These are phyloP conservation scores for Pseudoneurospora amorphoporcata DNA, from an alignment of 495 filamentous ascomycete genomes.

Conservation along the genomic window DNA sequence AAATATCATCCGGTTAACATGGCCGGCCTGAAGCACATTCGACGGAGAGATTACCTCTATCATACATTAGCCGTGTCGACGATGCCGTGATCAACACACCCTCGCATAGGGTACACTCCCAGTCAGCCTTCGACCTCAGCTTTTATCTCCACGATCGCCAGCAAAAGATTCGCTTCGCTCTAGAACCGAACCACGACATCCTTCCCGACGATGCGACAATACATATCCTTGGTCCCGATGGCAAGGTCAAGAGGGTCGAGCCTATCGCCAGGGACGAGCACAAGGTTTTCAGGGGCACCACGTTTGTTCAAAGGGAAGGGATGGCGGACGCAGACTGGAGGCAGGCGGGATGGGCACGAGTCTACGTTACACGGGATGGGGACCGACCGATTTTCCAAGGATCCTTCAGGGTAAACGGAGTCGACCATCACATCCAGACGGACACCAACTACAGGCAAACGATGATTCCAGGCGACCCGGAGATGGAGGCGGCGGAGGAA, in stretches of 20 bases:
- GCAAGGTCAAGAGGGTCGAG: conserved; percentile 50
- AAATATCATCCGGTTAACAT: conserved; percentile 2
- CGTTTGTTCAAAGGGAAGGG: conserved; percentile 54
- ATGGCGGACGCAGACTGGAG: conserved; percentile 57
- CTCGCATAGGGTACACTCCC: conserved; percentile 65
- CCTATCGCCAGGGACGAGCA: conserved; percentile 59
- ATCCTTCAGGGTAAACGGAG: conserved; percentile 66
- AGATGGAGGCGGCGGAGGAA: conserved; percentile 44
- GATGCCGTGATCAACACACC: conserved; percentile 68
- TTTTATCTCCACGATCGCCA: conserved; percentile 60
- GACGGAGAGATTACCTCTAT: conserved; percentile 62
- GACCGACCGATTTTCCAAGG: conserved; percentile 77
- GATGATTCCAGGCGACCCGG: conserved; percentile 63
- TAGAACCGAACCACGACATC: conserved; percentile 91
- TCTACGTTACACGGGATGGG: conserved; percentile 69
- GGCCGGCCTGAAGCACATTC: conserved; percentile 49
- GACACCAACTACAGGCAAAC: conserved; percentile 64
- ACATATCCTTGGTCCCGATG: conserved; percentile 59
- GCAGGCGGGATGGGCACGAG: conserved; percentile 76
- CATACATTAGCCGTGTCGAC: conserved; percentile 61
- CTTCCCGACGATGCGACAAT: conserved; percentile 65
- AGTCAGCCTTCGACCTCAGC: conserved; percentile 70
- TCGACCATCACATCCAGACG: conserved; percentile 84
- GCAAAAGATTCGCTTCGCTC: conserved; percentile 63
- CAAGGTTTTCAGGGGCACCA: conserved; percentile 72